Percentiles rank a stretch among this genome's conserved stretches.
Evolutionary conservation across 2,329 filamentous ascomycete genomes (phyloP).

Genomic region (Aspergillus sp.): DNA sequence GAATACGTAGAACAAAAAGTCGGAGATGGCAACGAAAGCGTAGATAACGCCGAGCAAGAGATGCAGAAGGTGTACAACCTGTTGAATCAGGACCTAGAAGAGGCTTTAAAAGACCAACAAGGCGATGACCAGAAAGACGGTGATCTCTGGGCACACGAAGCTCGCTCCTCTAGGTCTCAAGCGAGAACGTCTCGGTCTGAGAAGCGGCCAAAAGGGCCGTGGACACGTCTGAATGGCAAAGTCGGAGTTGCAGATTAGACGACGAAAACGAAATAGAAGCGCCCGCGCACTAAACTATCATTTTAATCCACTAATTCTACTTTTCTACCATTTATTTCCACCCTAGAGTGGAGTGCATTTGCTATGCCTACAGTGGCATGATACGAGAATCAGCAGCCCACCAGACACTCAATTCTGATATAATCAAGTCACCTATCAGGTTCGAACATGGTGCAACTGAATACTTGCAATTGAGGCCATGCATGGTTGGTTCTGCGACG

Average conservation of each 20-base stretch:
- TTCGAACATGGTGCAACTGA: too few species aligned
- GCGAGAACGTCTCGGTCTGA: conserved; percentile 19
- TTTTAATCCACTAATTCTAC: too few species aligned
- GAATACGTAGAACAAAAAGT: conserved; percentile 37
- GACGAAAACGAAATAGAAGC: neutral
- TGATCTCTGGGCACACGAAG: conserved; percentile 35
- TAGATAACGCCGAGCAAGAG: conserved; percentile 28
- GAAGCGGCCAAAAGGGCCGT: conserved; percentile 34
- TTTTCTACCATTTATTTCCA: too few species aligned
- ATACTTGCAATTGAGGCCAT: too few species aligned
- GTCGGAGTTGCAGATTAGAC: conserved; percentile 26
- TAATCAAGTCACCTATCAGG: too few species aligned
- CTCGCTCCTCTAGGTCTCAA: conserved; percentile 23
- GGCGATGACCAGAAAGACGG: conserved; percentile 18
- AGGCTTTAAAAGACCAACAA: conserved; percentile 19
- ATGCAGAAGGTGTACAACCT: conserved; percentile 33
- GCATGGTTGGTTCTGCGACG: too few species aligned
- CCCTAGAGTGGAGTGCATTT: too few species aligned
- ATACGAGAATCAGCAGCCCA: too few species aligned
- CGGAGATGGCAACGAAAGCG: conserved; percentile 31
- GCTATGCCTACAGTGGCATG: too few species aligned
- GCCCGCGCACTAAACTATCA: too few species aligned
- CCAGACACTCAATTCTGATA: too few species aligned
- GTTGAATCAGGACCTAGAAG: conserved; percentile 36
- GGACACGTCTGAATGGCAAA: conserved; percentile 37